These are phyloP conservation scores for Colletotrichum sojae DNA, from an alignment of 2,329 filamentous ascomycete species.

Conservation along the genomic window DNA sequence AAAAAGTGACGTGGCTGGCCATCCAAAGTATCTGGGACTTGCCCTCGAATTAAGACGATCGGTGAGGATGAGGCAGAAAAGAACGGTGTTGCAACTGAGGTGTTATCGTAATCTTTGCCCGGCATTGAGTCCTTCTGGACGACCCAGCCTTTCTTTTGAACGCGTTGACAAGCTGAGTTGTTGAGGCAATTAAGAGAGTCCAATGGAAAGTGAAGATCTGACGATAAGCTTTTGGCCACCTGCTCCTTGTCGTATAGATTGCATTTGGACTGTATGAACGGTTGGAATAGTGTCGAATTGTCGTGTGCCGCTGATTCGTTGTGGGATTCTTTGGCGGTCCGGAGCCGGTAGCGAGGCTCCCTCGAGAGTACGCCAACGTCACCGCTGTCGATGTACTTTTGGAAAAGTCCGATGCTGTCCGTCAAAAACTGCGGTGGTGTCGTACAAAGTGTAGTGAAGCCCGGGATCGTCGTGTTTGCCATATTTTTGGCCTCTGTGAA, in stretches of 20 bases:
- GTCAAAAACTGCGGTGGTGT: neutral
- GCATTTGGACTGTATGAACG: conserved; percentile 27
- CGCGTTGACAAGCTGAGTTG: neutral
- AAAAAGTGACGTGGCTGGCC: neutral
- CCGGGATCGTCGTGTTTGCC: rapidly evolving
- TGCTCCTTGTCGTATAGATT: neutral
- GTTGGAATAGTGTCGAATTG: conserved; percentile 8
- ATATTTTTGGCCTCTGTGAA: neutral
- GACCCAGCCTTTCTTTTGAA: too few species aligned
- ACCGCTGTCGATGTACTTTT: neutral
- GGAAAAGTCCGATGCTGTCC: neutral
- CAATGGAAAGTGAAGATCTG: neutral
- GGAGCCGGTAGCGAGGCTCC: neutral
- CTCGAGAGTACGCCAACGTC: neutral
- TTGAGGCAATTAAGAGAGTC: conserved; percentile 12
- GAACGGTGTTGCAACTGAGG: neutral
- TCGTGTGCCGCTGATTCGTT: neutral
- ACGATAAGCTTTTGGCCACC: neutral
- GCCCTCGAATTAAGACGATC: neutral
- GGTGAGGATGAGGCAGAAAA: neutral
- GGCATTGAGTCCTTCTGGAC: too few species aligned
- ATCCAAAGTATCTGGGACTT: neutral
- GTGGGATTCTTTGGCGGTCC: neutral
- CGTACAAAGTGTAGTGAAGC: neutral
- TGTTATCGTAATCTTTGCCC: too few species aligned